A percentile compares a stretch with the other conserved stretches of the same genome.
These are phyloP conservation scores for Spatholobus suberectus DNA, from an alignment of 306 rosid genomes.

Conservation along the genomic window DNA sequence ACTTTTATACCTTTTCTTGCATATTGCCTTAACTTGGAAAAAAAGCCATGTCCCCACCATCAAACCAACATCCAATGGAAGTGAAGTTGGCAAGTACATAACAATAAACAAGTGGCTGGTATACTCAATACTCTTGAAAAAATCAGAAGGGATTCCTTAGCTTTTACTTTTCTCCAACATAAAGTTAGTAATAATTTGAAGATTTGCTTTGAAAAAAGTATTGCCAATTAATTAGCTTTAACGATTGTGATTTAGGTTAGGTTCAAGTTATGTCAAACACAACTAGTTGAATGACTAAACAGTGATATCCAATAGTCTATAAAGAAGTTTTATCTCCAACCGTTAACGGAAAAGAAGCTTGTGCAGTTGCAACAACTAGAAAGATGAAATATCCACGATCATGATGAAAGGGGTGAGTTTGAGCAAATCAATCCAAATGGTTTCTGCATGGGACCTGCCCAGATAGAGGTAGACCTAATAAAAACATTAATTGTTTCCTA, in stretches of 20 bases:
- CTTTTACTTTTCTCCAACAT: constrained; percentile 69
- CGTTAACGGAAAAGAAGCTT: background rate
- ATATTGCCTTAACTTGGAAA: constrained; percentile 69
- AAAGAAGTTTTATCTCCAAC: constrained; percentile 26
- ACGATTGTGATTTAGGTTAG: constrained; percentile 42
- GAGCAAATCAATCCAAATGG: constrained; percentile 9
- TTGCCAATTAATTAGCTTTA: constrained; percentile 41
- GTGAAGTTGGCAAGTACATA: constrained; percentile 51
- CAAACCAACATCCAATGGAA: constrained; percentile 50
- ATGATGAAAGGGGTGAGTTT: constrained; percentile 25
- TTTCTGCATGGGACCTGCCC: background rate
- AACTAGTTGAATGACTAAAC: constrained; percentile 34
- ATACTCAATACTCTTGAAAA: constrained; percentile 41
- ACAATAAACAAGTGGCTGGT: constrained; percentile 41
- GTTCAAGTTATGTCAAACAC: constrained; percentile 38
- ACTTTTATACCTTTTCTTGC: constrained; percentile 14
- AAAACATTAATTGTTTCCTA: background rate
- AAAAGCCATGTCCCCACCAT: constrained; percentile 57
- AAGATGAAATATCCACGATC: constrained; percentile 25
- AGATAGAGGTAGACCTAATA: constrained; percentile 1
- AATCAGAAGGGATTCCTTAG: constrained; percentile 55
- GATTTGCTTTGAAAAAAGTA: constrained; percentile 27
- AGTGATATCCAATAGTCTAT: background rate
- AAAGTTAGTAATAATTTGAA: constrained; percentile 55
- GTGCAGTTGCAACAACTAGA: constrained; percentile 24